Base-by-base conservation (phyloP, 768 basidiomycete genomes). In the Suillus subluteus region DNA sequence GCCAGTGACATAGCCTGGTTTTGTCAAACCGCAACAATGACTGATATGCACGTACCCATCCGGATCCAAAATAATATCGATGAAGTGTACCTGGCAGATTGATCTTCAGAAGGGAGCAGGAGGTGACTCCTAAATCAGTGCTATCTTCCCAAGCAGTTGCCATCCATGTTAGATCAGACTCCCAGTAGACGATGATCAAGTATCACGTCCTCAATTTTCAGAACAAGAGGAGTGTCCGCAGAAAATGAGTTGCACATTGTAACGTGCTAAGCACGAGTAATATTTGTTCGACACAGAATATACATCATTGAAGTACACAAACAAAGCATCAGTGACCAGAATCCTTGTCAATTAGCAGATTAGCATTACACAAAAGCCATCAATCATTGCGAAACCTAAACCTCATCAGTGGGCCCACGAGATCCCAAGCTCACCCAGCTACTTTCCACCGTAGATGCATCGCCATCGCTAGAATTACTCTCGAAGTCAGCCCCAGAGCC, bases 401-500 rank as follows among this genome's bases (percentile, higher is more conserved):
- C 21, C 16, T 74, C 62, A 54, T 71, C 67, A 30, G 73, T 62
- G 23, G 71, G 58, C 62, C 66, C 71, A 46, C 66, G 74, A 11
- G 73, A 65, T 46, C 73, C 73, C 73, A 93, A 78, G 73, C 87
- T 91, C 62, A 94, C 79, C 92, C 92, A 94, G 68, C 90, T 92
- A 59, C 86, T 82, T 44, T 79, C 86, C 35, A 86, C 86, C 38
- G 81, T 82, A 6, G 82, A 78, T 15, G 70, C 75, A 66, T 84
- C 87, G 3, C 83, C 80, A 65, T 86, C 87, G 2, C 83, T 84
- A 15, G 81, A 78, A 69, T 86, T 88, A 70, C 89, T 89, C 75
- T 92, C 91, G 13, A 86, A 82, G 65, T 92, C 91, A 7, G 85
- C 84, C 63, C 92, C 91, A 1, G 90, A 91, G 54, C 80, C 82